Percentiles rank a stretch among this genome's conserved stretches.
Evolutionary conservation across 2,329 filamentous ascomycete genomes (phyloP).

Genomic region (Epicoccum nigrum): DNA sequence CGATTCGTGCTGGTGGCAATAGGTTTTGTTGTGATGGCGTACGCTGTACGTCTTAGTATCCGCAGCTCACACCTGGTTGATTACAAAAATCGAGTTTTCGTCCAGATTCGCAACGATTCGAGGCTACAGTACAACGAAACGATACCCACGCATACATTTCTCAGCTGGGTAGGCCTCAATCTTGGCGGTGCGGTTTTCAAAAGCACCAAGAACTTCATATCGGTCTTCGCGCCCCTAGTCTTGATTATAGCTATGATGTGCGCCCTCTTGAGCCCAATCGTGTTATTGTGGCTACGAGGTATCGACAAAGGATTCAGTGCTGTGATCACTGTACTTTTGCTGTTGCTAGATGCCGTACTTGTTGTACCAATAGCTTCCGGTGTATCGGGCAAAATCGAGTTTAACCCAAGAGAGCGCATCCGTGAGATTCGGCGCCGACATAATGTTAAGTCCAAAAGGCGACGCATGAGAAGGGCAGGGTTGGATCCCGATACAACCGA

Average conservation of each 20-base stretch:
- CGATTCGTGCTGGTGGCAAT: conserved; percentile 3
- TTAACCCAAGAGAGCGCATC: background rate
- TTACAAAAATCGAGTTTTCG: background rate
- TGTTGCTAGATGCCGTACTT: background rate
- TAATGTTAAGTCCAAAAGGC: background rate
- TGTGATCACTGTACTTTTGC: background rate
- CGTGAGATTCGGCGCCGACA: background rate
- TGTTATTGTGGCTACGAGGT: background rate
- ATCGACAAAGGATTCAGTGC: background rate
- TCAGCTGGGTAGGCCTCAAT: background rate
- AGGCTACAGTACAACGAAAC: background rate
- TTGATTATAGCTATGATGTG: background rate
- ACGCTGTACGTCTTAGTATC: background rate
- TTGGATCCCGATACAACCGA: background rate
- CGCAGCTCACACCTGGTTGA: background rate
- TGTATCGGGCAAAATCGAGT: background rate
- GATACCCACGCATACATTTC: background rate
- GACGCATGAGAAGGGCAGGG: background rate
- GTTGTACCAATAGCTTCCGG: background rate
- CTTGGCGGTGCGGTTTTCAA: background rate
- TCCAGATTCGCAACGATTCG: background rate
- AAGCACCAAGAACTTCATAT: background rate
- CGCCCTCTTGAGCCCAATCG: background rate
- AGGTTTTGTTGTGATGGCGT: background rate
- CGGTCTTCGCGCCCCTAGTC: background rate